phyloP scores from a whole-genome alignment of 371 early-diverging fungal species.

The Nosema granulosis region DNA sequence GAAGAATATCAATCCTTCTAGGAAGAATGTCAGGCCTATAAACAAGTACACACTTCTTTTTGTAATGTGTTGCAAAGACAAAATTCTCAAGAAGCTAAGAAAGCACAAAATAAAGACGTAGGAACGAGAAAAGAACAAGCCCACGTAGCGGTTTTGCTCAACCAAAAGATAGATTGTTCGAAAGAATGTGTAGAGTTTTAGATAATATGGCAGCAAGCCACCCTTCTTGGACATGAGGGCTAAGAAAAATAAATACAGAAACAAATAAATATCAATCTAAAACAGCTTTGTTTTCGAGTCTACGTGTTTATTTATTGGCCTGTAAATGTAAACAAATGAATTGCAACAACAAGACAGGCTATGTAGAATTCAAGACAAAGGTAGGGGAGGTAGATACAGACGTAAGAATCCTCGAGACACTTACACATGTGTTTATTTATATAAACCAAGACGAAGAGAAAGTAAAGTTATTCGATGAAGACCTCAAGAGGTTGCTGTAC shows the following conservation, averaged over 20 bases:
- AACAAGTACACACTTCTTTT: neutral
- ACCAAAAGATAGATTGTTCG: neutral
- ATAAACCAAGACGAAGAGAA: slow-evolving; percentile 42
- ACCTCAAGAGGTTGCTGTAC: slow-evolving; percentile 25
- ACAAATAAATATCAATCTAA: slow-evolving; percentile 57
- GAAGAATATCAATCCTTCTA: slow-evolving; percentile 12
- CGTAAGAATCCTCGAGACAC: slow-evolving; percentile 49
- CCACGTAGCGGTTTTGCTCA: neutral
- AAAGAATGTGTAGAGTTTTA: neutral
- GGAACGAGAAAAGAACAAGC: neutral
- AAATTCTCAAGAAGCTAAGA: neutral
- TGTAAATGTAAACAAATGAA: slow-evolving; percentile 62
- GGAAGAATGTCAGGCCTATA: neutral
- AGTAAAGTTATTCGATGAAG: slow-evolving; percentile 53
- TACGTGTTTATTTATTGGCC: slow-evolving; percentile 21
- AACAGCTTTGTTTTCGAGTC: neutral
- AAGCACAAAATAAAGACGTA: neutral
- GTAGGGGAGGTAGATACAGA: slow-evolving; percentile 34
- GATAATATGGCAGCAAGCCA: slow-evolving; percentile 14
- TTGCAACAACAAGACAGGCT: slow-evolving; percentile 49
- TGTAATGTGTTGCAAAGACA: neutral
- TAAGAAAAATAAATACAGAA: slow-evolving; percentile 47
- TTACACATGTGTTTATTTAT: slow-evolving; percentile 55
- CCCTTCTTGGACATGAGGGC: slow-evolving; percentile 7
- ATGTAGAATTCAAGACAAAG: slow-evolving; percentile 46